Evolutionary conservation across 2,329 filamentous ascomycete species (phyloP).

Genomic region (Penicillium concentricum): DNA sequence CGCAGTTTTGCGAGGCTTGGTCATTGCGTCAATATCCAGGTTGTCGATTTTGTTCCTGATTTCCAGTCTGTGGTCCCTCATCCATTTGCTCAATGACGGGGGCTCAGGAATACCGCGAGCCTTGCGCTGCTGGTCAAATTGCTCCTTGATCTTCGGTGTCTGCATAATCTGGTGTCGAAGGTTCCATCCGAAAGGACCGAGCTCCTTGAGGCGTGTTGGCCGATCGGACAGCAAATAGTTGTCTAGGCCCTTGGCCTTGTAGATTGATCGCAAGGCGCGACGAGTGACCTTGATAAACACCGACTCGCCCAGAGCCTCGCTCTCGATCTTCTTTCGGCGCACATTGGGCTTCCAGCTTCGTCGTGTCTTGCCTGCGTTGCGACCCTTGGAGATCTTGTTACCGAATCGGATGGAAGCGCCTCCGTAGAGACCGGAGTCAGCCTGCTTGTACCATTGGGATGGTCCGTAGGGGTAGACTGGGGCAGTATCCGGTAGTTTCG

Average conservation of each 20-base stretch:
- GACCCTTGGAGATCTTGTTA: conserved; percentile 51
- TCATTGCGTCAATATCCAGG: conserved; percentile 34
- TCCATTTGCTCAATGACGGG: conserved; percentile 43
- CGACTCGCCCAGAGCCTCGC: conserved; percentile 43
- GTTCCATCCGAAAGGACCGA: conserved; percentile 88
- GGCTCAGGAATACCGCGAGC: conserved; percentile 63
- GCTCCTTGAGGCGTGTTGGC: conserved; percentile 72
- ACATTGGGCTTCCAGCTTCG: conserved; percentile 52
- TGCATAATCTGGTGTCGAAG: conserved; percentile 89
- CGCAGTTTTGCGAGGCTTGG: conserved; percentile 28
- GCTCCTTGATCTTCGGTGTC: conserved; percentile 63
- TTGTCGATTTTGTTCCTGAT: conserved; percentile 40
- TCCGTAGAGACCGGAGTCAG: conserved; percentile 50
- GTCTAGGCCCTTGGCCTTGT: conserved; percentile 85
- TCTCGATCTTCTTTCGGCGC: conserved; percentile 47
- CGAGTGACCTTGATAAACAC: conserved; percentile 49
- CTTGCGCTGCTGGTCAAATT: conserved; percentile 64
- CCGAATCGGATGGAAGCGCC: conserved; percentile 48
- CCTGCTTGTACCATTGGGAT: conserved; percentile 45
- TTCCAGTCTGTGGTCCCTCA: conserved; percentile 36
- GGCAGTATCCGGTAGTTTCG: conserved; percentile 37
- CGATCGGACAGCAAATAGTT: conserved; percentile 85
- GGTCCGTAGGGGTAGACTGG: conserved; percentile 50
- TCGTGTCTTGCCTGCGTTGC: conserved; percentile 50
- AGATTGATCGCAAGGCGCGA: conserved; percentile 58